Evolutionary conservation across 1,139 yeast species (phyloP).

Genomic region (Yamadazyma membranifaciens): DNA sequence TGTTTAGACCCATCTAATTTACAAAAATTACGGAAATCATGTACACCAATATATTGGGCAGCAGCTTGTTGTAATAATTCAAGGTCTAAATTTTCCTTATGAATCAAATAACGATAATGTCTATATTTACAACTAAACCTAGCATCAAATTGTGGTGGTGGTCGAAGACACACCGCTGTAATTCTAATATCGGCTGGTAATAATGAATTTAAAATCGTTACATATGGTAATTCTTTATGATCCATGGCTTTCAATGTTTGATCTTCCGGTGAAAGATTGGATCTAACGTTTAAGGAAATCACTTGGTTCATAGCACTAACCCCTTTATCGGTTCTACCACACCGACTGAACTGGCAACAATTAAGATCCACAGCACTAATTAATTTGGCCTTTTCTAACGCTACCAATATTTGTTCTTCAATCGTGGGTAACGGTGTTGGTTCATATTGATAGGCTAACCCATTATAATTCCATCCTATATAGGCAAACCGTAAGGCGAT

Average conservation of each 20-base stretch:
- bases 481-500: conserved; percentile 84
- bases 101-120: conserved; percentile 82
- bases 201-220: conserved; percentile 69
- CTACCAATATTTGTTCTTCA: conserved; percentile 72
- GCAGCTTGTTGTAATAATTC: conserved; percentile 74
- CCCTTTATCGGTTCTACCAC: conserved; percentile 96
- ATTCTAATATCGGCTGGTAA: conserved; percentile 80
- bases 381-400: conserved; percentile 64
- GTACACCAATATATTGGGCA: conserved; percentile 60
- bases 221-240: conserved; percentile 68
- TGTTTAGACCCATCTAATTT: conserved; percentile 93
- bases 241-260: conserved; percentile 61
- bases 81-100: conserved; percentile 53
- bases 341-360: conserved; percentile 73
- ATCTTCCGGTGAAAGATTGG: conserved; percentile 55
- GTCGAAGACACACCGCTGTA: conserved; percentile 80
- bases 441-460: conserved; percentile 77
- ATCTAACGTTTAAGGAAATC: conserved; percentile 73
- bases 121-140: conserved; percentile 83
- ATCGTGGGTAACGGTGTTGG: conserved; percentile 84
- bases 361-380: conserved; percentile 62
- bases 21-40: conserved; percentile 93
- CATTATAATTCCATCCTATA: conserved; percentile 91
- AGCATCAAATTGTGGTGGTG: conserved; percentile 84
- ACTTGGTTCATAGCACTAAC: conserved; percentile 98